A percentile compares a stretch with the other conserved stretches of the same genome.
phyloP scores from a whole-genome alignment of 225 moss, liverwort and hornwort species.

The Sphagnum contortum region DNA sequence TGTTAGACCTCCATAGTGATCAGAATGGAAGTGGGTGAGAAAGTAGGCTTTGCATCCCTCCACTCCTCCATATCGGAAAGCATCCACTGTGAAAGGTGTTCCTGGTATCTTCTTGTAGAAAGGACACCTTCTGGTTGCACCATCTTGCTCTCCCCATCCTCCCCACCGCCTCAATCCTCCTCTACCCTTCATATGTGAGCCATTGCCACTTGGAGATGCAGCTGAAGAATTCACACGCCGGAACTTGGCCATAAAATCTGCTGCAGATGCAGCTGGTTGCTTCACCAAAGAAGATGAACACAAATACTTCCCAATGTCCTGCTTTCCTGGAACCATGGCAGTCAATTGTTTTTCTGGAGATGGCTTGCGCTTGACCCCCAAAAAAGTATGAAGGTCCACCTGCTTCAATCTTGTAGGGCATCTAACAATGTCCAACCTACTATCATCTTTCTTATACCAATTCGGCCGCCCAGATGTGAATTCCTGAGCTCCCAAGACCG shows the following conservation, averaged over 20 bases:
- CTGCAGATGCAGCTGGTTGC: constrained; percentile 23
- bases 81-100: constrained; percentile 82
- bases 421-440: constrained; percentile 7
- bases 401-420: constrained; percentile 52
- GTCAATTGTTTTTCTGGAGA: constrained; percentile 9
- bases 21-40: constrained; percentile 81
- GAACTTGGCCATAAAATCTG: constrained; percentile 42
- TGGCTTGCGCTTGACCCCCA: constrained; percentile 52
- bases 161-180: constrained; percentile 25
- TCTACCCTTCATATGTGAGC: constrained; percentile 9
- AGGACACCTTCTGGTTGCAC: constrained; percentile 50
- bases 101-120: constrained; percentile 98
- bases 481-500: constrained; percentile 3
- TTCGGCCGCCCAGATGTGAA: background rate
- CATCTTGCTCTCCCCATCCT: constrained; percentile 5
- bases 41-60: constrained; percentile 80
- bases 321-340: constrained; percentile 49
- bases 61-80: constrained; percentile 72
- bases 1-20: constrained; percentile 95
- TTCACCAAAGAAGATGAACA: constrained; percentile 50
- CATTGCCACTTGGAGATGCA: constrained; percentile 14
- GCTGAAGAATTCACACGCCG: constrained; percentile 19
- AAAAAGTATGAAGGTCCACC: constrained; percentile 64
- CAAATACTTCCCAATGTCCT: constrained; percentile 64
- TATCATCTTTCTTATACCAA: constrained; percentile 11